Conservation (phyloP, 495 filamentous ascomycete genomes). For the Podospora tetraspora region DNA sequence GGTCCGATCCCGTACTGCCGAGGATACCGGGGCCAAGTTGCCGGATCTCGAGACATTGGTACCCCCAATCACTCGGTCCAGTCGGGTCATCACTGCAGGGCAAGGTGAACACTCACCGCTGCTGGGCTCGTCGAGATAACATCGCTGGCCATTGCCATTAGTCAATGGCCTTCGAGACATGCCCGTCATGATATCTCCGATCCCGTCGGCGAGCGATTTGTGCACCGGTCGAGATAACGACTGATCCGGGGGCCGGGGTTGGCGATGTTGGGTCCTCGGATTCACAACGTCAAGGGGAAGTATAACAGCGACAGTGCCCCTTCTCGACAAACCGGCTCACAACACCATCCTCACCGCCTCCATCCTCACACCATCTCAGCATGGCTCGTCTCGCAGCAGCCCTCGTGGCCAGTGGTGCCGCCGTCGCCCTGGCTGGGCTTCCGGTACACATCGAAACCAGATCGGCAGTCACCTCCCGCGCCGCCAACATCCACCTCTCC, state of each 20-base stretch:
- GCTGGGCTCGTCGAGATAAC: background rate
- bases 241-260: background rate
- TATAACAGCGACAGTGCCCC: background rate
- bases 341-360: background rate
- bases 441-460: slow-evolving; percentile 37
- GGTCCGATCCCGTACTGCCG: background rate
- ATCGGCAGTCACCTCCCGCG: slow-evolving; percentile 35
- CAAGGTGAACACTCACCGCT: background rate
- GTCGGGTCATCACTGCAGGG: background rate
- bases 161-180: background rate
- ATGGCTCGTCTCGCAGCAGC: slow-evolving; percentile 1
- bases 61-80: background rate
- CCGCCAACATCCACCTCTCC: slow-evolving; percentile 42
- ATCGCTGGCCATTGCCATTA: background rate
- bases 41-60: background rate
- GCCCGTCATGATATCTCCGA: background rate
- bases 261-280: background rate
- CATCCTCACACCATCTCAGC: background rate
- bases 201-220: background rate
- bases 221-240: background rate
- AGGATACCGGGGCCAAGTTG: background rate
- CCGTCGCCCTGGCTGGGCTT: slow-evolving; percentile 15
- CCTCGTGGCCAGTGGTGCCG: slow-evolving; percentile 13
- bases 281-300: background rate
- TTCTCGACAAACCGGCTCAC: background rate